Evolutionary conservation across 306 rosid species (phyloP).

Genomic region (Mucuna pruriens): DNA sequence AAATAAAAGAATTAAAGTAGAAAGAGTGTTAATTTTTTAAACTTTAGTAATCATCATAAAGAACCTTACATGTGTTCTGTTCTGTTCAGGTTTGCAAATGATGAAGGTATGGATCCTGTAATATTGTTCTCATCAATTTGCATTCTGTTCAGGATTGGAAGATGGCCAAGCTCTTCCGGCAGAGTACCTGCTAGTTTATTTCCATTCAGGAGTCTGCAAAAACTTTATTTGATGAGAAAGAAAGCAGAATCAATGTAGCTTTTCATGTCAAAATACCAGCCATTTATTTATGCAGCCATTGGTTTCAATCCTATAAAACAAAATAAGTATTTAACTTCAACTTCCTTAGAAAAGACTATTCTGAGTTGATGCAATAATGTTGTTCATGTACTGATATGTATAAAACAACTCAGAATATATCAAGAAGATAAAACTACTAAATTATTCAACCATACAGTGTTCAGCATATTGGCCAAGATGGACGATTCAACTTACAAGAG

Average conservation of each 20-base stretch:
- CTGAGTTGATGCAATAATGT: neutral
- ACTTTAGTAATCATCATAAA: conserved; percentile 23
- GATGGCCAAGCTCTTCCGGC: conserved; percentile 85
- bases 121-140: conserved; percentile 81
- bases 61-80: conserved; percentile 74
- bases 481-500: conserved; percentile 71
- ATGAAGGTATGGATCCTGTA: conserved; percentile 72
- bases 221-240: too few relatives aligned
- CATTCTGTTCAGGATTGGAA: conserved; percentile 58
- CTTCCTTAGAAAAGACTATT: neutral
- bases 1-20: conserved; percentile 19
- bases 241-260: neutral
- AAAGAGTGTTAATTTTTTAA: neutral
- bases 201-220: conserved; percentile 85
- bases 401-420: conserved; percentile 13
- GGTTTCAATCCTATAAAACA: neutral
- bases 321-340: conserved; percentile 7
- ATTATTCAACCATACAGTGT: neutral
- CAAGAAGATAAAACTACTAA: neutral
- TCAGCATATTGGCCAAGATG: neutral
- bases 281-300: neutral
- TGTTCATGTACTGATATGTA: neutral
- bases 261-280: conserved; percentile 1
- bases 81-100: conserved; percentile 68
- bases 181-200: conserved; percentile 68